These are phyloP conservation scores for Helenozyma baotianmanensis DNA, from an alignment of 805 yeast species.

Conservation along the genomic window DNA sequence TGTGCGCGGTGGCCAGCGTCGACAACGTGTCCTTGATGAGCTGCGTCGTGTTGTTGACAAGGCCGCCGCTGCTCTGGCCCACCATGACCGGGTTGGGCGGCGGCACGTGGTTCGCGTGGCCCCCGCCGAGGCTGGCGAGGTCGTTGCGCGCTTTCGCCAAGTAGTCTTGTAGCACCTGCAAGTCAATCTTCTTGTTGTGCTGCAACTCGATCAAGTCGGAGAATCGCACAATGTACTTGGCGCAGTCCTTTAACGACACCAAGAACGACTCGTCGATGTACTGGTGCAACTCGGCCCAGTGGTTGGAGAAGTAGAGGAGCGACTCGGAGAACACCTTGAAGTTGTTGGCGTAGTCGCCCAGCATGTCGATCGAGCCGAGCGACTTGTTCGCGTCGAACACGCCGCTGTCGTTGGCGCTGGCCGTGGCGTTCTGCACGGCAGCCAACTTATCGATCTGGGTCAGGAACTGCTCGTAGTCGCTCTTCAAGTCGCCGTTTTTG, in stretches of 20 bases:
- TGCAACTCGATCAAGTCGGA: constrained; percentile 69
- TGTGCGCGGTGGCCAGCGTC: constrained; percentile 40
- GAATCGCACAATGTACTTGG: constrained; percentile 53
- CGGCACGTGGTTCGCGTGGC: constrained; percentile 22
- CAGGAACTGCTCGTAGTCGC: constrained; percentile 69
- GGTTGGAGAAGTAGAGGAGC: constrained; percentile 33
- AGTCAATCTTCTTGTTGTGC: constrained; percentile 87
- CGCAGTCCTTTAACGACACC: constrained; percentile 79
- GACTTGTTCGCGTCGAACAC: constrained; percentile 23
- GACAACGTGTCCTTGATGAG: constrained; percentile 48
- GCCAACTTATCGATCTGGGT: constrained; percentile 67
- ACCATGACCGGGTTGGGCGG: constrained; percentile 32
- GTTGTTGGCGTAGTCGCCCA: constrained; percentile 20
- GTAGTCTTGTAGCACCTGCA: constrained; percentile 81
- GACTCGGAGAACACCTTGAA: constrained; percentile 36
- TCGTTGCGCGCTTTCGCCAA: constrained; percentile 67
- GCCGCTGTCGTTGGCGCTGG: constrained; percentile 15
- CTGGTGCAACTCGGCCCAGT: constrained; percentile 39
- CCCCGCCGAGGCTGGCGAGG: constrained; percentile 42
- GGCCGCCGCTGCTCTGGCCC: constrained; percentile 23
- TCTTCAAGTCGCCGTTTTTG: constrained; percentile 66
- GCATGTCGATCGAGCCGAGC: constrained; percentile 7
- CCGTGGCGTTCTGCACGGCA: constrained; percentile 40
- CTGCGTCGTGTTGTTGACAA: constrained; percentile 40
- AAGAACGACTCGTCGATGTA: constrained; percentile 75